Conservation (phyloP, 495 filamentous ascomycete genomes). For the Patellaria atrata region DNA sequence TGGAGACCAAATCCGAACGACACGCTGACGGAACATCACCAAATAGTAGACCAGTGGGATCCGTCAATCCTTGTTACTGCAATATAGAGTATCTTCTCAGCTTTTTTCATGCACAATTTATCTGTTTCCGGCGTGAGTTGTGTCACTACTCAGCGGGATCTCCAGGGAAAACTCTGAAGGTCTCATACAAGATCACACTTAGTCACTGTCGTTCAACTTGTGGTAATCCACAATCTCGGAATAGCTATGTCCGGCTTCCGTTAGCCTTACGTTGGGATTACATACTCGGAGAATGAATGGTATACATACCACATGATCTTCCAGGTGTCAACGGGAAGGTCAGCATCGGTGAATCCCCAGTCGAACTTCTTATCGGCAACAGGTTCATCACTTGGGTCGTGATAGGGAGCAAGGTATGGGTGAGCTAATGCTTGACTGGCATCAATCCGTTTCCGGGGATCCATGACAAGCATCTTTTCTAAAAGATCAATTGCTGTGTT, state of each 20-base stretch:
- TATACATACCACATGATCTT: constrained; percentile 95
- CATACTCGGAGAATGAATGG: constrained; percentile 3
- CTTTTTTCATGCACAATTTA: too few relatives aligned
- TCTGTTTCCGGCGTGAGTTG: too few relatives aligned
- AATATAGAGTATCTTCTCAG: too few relatives aligned
- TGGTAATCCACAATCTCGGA: constrained; percentile 97
- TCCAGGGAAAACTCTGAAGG: too few relatives aligned
- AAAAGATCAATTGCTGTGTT: constrained; percentile 70
- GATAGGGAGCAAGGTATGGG: constrained; percentile 90
- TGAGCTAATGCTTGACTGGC: constrained; percentile 72
- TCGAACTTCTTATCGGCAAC: constrained; percentile 93
- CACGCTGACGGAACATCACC: too few relatives aligned
- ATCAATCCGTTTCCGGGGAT: constrained; percentile 75
- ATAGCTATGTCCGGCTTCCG: constrained; percentile 47
- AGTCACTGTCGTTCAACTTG: too few relatives aligned
- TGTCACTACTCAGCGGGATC: too few relatives aligned
- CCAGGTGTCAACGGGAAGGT: constrained; percentile 96
- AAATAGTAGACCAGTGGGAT: too few relatives aligned
- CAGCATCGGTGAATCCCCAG: constrained; percentile 97
- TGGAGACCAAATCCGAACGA: too few relatives aligned
- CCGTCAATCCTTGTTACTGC: too few relatives aligned
- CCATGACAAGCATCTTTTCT: constrained; percentile 95
- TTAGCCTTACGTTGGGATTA: constrained; percentile 8
- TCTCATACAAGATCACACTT: too few relatives aligned
- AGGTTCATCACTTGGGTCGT: constrained; percentile 90